A percentile compares a stretch with the other conserved stretches of the same genome.
Conservation (phyloP, 116 monocot genomes). For the Phalaenopsis hybrid region DNA sequence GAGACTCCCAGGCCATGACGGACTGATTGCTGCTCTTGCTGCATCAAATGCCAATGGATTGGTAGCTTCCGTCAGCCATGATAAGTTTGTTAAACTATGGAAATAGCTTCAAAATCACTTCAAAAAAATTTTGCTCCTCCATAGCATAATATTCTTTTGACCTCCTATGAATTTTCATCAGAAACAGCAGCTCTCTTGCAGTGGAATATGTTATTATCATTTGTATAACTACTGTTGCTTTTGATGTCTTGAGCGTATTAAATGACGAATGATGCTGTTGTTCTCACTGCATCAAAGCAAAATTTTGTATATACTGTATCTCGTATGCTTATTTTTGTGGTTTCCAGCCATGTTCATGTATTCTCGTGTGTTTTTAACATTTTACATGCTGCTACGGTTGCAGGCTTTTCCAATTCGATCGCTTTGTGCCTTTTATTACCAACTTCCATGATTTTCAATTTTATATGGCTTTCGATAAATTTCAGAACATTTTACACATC, state of each 20-base stretch:
- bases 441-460: too few relatives aligned
- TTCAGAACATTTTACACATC: too few relatives aligned
- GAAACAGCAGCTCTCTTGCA: background rate
- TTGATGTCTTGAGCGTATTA: background rate
- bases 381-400: too few relatives aligned
- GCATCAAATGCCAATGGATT: constrained; percentile 58
- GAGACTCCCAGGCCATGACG: constrained; percentile 69
- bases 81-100: constrained; percentile 78
- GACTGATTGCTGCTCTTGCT: constrained; percentile 62
- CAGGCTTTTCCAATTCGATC: too few relatives aligned
- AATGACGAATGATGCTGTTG: background rate
- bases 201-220: background rate
- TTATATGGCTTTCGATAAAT: too few relatives aligned
- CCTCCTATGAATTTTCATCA: background rate
- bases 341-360: too few relatives aligned
- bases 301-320: background rate
- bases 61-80: constrained; percentile 88
- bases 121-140: background rate
- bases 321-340: too few relatives aligned
- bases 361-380: too few relatives aligned
- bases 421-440: too few relatives aligned
- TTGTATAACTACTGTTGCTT: background rate
- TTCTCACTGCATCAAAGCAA: background rate
- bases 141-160: background rate
- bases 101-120: constrained; percentile 24